These are phyloP conservation scores for Monosporascus sp. DNA, from an alignment of 2,329 filamentous ascomycete species.

Conservation along the genomic window DNA sequence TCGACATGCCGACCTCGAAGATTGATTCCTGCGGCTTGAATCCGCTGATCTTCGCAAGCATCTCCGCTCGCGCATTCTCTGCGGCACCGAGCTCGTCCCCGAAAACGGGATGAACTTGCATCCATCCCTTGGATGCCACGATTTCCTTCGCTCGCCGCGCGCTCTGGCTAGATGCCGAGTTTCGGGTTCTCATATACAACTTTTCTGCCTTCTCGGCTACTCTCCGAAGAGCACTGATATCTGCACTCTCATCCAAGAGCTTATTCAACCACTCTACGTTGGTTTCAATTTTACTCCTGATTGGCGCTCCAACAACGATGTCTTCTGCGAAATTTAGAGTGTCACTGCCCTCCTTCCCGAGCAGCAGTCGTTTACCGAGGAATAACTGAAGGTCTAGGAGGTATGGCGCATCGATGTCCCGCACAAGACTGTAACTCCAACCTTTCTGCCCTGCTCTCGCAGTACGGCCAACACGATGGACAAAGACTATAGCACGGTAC, in stretches of 20 bases:
- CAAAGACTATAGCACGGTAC: conserved; percentile 54
- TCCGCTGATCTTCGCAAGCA: conserved; percentile 82
- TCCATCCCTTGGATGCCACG: conserved; percentile 64
- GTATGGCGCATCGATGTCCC: conserved; percentile 85
- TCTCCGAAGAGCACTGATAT: conserved; percentile 63
- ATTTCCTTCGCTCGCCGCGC: conserved; percentile 81
- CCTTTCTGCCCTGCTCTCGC: conserved; percentile 88
- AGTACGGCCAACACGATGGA: conserved; percentile 93
- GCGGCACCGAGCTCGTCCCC: conserved; percentile 59
- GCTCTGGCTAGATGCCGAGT: conserved; percentile 84
- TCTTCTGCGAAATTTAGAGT: conserved; percentile 72
- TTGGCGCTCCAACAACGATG: conserved; percentile 73
- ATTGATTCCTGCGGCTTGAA: conserved; percentile 91
- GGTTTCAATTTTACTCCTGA: conserved; percentile 66
- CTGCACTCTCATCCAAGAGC: conserved; percentile 66
- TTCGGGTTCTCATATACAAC: conserved; percentile 83
- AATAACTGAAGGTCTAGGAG: conserved; percentile 92
- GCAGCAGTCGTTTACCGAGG: conserved; percentile 73
- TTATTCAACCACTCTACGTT: conserved; percentile 81
- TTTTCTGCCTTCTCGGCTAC: conserved; percentile 88
- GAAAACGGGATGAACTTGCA: conserved; percentile 75
- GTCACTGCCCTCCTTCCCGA: conserved; percentile 60
- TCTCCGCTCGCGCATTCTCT: conserved; percentile 71
- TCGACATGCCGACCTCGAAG: conserved; percentile 83
- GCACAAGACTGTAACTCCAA: conserved; percentile 91